phyloP scores from a whole-genome alignment of 2,329 filamentous ascomycete genomes.

The Exophiala calicioides region DNA sequence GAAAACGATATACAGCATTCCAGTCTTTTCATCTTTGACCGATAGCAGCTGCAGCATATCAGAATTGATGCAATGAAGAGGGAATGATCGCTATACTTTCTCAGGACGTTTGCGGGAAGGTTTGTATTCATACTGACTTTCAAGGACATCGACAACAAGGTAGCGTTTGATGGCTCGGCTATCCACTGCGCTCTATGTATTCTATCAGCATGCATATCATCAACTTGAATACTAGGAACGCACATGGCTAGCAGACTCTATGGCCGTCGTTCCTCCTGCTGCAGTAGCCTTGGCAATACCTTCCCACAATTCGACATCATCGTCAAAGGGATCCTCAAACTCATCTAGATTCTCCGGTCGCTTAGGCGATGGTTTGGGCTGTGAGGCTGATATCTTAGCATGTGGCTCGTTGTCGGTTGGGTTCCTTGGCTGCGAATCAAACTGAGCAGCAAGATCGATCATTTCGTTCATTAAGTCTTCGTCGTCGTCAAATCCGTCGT shows the following conservation, averaged over 20 bases:
- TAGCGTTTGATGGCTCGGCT: conserved; percentile 78
- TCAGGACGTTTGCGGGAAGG: conserved; percentile 63
- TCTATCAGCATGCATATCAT: conserved; percentile 59
- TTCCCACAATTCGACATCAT: conserved; percentile 72
- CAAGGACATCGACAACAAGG: conserved; percentile 71
- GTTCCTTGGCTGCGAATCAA: conserved; percentile 26
- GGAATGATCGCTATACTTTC: conserved; percentile 60
- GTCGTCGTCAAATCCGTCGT: conserved; percentile 36
- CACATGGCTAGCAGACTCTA: conserved; percentile 45
- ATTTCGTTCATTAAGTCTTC: conserved; percentile 35
- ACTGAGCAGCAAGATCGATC: conserved; percentile 29
- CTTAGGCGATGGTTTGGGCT: conserved; percentile 6
- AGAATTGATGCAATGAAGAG: conserved; percentile 26
- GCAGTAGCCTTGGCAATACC: conserved; percentile 64
- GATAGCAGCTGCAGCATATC: conserved; percentile 65
- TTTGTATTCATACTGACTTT: conserved; percentile 66
- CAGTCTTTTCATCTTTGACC: conserved; percentile 76
- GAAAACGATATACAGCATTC: conserved; percentile 66
- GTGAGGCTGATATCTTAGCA: background rate
- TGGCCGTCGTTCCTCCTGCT: conserved; percentile 62
- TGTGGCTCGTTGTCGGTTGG: background rate
- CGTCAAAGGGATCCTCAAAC: conserved; percentile 63
- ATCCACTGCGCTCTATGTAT: conserved; percentile 66
- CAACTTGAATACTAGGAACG: conserved; percentile 47
- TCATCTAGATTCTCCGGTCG: conserved; percentile 27